A percentile compares a stretch with the other conserved stretches of the same genome.
phyloP scores from a whole-genome alignment of 768 basidiomycete species.

The Suillus placidus region DNA sequence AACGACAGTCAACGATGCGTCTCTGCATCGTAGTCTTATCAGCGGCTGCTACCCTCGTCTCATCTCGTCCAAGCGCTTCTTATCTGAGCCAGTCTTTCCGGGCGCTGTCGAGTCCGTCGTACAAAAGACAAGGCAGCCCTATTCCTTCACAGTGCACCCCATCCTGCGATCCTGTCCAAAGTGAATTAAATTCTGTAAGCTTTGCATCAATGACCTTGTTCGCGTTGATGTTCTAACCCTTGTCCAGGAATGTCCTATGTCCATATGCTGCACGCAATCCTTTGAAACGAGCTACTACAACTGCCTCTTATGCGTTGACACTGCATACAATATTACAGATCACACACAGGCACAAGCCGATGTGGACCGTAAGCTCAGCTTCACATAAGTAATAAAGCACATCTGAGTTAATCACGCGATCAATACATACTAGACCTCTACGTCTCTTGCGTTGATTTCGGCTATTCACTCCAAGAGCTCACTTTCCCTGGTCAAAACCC shows the following conservation, averaged over 20 bases:
- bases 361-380: slow-evolving; percentile 38
- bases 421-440: slow-evolving; percentile 22
- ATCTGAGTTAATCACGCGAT: not conserved
- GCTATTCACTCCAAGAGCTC: slow-evolving; percentile 25
- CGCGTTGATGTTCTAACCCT: slow-evolving; percentile 12
- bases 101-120: slow-evolving; percentile 5
- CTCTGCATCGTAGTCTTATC: slow-evolving; percentile 8
- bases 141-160: slow-evolving; percentile 28
- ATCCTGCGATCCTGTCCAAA: slow-evolving; percentile 25
- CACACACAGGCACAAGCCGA: slow-evolving; percentile 32
- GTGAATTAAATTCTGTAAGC: slow-evolving; percentile 28
- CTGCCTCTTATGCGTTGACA: slow-evolving; percentile 45
- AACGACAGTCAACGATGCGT: slow-evolving; percentile 22
- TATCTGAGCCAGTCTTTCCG: slow-evolving; percentile 7
- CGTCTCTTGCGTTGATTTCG: slow-evolving; percentile 28
- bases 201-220: not conserved
- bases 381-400: not conserved
- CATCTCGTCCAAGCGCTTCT: slow-evolving; percentile 13
- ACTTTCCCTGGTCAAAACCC: slow-evolving; percentile 29
- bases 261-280: slow-evolving; percentile 41
- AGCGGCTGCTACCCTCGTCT: slow-evolving; percentile 7
- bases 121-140: slow-evolving; percentile 19
- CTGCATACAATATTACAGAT: slow-evolving; percentile 26
- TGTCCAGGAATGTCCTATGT: slow-evolving; percentile 29
- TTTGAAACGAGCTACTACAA: slow-evolving; percentile 45